A percentile compares a stretch with the other conserved stretches of the same genome.
Conservation (phyloP, 345 rosid species). For the Erucastrum elatum region DNA sequence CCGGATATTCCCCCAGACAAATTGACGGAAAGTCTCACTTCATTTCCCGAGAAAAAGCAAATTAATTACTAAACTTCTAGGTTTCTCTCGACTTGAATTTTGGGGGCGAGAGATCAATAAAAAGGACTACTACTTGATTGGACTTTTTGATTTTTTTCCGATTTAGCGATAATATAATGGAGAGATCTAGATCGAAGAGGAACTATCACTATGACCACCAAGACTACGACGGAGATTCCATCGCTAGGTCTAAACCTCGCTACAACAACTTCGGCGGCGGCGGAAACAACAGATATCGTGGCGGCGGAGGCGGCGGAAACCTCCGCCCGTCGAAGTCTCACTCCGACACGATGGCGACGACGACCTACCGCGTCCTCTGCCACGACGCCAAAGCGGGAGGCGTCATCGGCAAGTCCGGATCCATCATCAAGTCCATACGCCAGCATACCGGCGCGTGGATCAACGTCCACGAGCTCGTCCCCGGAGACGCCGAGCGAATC, state of each 20-base stretch:
- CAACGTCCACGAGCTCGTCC: constrained; percentile 89
- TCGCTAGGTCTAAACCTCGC: constrained; percentile 67
- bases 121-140: constrained; percentile 7
- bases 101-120: not conserved
- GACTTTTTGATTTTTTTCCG: constrained; percentile 11
- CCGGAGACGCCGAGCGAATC: constrained; percentile 90
- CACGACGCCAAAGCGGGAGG: constrained; percentile 96
- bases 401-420: constrained; percentile 94
- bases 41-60: not conserved
- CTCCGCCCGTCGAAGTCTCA: constrained; percentile 44
- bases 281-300: constrained; percentile 41
- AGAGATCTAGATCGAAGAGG: constrained; percentile 97
- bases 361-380: constrained; percentile 90
- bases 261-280: constrained; percentile 59
- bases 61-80: not conserved
- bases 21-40: not conserved
- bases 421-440: constrained; percentile 84
- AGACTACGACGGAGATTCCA: constrained; percentile 75
- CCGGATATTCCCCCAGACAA: not conserved
- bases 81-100: constrained; percentile 13
- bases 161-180: constrained; percentile 41
- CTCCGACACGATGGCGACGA: constrained; percentile 69
- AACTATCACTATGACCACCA: constrained; percentile 90
- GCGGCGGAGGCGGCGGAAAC: constrained; percentile 25
- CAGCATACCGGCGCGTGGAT: constrained; percentile 98